These are phyloP conservation scores for Passalora sequoiae DNA, from an alignment of 2,329 filamentous ascomycete genomes.

Conservation along the genomic window DNA sequence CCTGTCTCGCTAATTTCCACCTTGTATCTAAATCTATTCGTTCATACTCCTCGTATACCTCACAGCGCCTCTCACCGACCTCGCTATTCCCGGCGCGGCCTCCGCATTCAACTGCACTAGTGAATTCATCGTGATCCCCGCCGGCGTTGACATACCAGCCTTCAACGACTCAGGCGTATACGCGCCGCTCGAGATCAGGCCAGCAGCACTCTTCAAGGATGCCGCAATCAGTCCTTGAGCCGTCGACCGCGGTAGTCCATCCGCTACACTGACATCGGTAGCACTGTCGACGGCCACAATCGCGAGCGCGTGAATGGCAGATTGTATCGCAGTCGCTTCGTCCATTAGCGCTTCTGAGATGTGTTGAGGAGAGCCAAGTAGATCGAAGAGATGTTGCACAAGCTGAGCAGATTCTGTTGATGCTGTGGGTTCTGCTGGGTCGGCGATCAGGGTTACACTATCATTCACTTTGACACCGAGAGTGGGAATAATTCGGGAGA, in stretches of 20 bases:
- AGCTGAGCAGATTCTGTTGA: slow-evolving; percentile 10
- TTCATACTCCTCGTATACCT: slow-evolving; percentile 12
- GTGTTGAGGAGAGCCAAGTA: slow-evolving; percentile 17
- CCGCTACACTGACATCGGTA: slow-evolving; percentile 11
- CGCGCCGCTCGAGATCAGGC: slow-evolving; percentile 16
- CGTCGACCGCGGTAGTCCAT: slow-evolving; percentile 14
- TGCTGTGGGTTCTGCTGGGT: slow-evolving; percentile 1
- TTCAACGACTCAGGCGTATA: slow-evolving; percentile 27
- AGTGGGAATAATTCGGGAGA: slow-evolving; percentile 22
- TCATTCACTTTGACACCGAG: slow-evolving; percentile 19
- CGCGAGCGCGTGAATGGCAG: slow-evolving; percentile 25
- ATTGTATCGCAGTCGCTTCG: slow-evolving; percentile 23
- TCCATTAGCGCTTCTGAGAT: slow-evolving; percentile 25
- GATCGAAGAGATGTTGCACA: slow-evolving; percentile 2
- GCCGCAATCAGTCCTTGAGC: slow-evolving; percentile 20
- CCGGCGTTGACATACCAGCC: slow-evolving; percentile 25
- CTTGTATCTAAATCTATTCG: slow-evolving; percentile 4
- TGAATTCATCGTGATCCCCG: slow-evolving; percentile 25
- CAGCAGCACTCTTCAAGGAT: slow-evolving; percentile 20
- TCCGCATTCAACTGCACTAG: slow-evolving; percentile 19
- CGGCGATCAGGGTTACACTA: slow-evolving; percentile 22
- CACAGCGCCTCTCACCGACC: slow-evolving; percentile 9
- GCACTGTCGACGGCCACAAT: slow-evolving; percentile 25
- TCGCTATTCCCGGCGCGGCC: slow-evolving; percentile 5
- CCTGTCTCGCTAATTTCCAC: too few relatives aligned